These are phyloP conservation scores for Scleroderma citrinum DNA, from an alignment of 768 basidiomycete species.

Conservation along the genomic window DNA sequence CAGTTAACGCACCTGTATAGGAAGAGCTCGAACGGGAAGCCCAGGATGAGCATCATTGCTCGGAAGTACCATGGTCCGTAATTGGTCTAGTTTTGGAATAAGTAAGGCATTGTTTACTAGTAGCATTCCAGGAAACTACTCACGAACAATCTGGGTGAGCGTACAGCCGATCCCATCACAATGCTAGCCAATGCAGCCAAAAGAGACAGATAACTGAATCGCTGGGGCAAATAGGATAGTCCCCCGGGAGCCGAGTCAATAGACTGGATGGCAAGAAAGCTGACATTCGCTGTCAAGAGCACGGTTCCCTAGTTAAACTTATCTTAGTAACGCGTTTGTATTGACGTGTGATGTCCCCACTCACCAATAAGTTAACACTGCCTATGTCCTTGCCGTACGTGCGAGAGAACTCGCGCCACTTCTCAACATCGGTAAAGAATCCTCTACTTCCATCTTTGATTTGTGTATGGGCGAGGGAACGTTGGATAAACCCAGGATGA, in stretches of 20 bases:
- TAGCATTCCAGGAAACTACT: background rate
- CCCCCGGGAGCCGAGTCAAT: slow-evolving; percentile 11
- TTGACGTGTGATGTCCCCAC: background rate
- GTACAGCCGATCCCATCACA: background rate
- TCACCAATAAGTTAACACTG: background rate
- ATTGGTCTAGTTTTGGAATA: background rate
- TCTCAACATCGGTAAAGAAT: background rate
- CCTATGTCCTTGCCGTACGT: background rate
- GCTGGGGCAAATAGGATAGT: background rate
- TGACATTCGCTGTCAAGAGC: slow-evolving; percentile 47
- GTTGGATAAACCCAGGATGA: background rate
- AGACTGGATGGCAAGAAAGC: slow-evolving; percentile 45
- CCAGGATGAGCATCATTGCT: background rate
- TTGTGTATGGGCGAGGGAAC: background rate
- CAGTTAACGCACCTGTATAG: background rate
- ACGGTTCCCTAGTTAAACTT: slow-evolving; percentile 36
- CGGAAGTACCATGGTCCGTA: background rate
- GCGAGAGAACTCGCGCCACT: background rate
- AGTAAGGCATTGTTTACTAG: background rate
- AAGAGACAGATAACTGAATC: background rate
- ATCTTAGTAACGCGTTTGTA: background rate
- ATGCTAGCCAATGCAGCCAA: background rate
- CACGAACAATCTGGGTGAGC: background rate
- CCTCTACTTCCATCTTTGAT: background rate
- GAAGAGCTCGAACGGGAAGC: background rate